Percentiles rank a stretch among this genome's conserved stretches.
These are phyloP conservation scores for Aspergillus sp. DNA, from an alignment of 2,329 filamentous ascomycete species.

Conservation along the genomic window DNA sequence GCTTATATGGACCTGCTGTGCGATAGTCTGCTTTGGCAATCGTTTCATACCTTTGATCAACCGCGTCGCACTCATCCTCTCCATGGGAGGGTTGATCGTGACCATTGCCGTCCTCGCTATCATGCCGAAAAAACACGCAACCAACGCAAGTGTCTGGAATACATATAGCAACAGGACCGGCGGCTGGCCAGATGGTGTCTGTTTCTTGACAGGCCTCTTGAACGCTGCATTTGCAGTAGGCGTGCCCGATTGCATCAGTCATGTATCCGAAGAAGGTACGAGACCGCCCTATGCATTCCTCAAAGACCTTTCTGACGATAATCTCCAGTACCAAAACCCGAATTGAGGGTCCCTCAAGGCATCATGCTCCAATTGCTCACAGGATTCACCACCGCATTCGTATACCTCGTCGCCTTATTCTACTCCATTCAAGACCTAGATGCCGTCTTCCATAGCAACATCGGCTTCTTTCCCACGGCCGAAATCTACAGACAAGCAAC, in stretches of 20 bases:
- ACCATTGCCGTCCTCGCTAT: conserved; percentile 47
- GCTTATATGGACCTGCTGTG: conserved; percentile 51
- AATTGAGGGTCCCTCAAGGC: conserved; percentile 42
- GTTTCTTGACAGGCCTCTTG: conserved; percentile 58
- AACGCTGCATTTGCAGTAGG: conserved; percentile 68
- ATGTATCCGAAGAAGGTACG: conserved; percentile 56
- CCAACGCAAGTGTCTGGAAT: conserved; percentile 25
- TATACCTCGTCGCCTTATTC: conserved; percentile 48
- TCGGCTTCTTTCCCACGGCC: conserved; percentile 57
- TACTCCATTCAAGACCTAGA: conserved; percentile 43
- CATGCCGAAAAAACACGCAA: conserved; percentile 45
- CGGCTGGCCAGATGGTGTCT: conserved; percentile 30
- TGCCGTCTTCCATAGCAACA: conserved; percentile 48
- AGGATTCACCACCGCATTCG: conserved; percentile 42
- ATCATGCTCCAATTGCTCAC: conserved; percentile 46
- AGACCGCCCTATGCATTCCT: not conserved
- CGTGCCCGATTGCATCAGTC: conserved; percentile 60
- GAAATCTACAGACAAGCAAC: conserved; percentile 64
- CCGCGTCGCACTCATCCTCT: conserved; percentile 53
- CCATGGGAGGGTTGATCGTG: conserved; percentile 47
- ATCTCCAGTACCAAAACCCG: conserved; percentile 22
- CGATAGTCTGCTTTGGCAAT: conserved; percentile 54
- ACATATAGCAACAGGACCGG: conserved; percentile 28
- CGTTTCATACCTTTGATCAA: conserved; percentile 48
- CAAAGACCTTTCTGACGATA: not conserved